A percentile compares a stretch with the other conserved stretches of the same genome.
Conservation (phyloP, 371 early-diverging fungal genomes). For the Syncephalastrum racemosum region DNA sequence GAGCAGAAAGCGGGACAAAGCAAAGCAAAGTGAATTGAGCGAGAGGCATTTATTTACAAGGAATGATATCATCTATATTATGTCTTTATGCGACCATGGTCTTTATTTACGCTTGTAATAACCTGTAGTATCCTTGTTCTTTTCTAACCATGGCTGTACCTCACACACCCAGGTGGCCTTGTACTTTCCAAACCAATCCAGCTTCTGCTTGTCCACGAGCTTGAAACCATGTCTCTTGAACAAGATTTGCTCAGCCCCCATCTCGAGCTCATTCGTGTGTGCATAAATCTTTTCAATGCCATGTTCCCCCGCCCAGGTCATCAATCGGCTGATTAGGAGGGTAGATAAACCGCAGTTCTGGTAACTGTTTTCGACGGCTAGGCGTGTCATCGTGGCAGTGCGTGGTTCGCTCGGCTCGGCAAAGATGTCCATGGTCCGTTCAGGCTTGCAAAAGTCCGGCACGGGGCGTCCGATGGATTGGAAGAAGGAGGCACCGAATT, state of each 20-base stretch:
- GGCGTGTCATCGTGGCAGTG: conserved; percentile 39
- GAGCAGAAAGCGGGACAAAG: too few species aligned
- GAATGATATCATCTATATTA: too few species aligned
- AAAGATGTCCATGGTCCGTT: conserved; percentile 12
- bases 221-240: conserved; percentile 40
- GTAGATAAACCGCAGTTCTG: conserved; percentile 45
- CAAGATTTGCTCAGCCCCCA: conserved; percentile 40
- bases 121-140: conserved; percentile 6
- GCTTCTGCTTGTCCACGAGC: conserved; percentile 20
- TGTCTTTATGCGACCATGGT: too few species aligned
- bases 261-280: conserved; percentile 29
- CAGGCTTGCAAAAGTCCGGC: conserved; percentile 18
- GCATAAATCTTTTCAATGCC: conserved; percentile 40
- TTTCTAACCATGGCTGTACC: conserved; percentile 20
- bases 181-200: conserved; percentile 33
- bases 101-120: conserved; percentile 6
- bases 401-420: conserved; percentile 29
- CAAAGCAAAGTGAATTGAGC: too few species aligned
- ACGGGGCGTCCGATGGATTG: conserved; percentile 11
- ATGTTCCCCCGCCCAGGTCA: conserved; percentile 37
- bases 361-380: conserved; percentile 30
- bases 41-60: too few species aligned
- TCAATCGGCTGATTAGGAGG: conserved; percentile 36
- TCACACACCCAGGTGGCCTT: conserved; percentile 13
- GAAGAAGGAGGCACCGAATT: conserved; percentile 14